Conservation (phyloP, 2,329 filamentous ascomycete genomes). For the Pseudocercospora fuligena region DNA sequence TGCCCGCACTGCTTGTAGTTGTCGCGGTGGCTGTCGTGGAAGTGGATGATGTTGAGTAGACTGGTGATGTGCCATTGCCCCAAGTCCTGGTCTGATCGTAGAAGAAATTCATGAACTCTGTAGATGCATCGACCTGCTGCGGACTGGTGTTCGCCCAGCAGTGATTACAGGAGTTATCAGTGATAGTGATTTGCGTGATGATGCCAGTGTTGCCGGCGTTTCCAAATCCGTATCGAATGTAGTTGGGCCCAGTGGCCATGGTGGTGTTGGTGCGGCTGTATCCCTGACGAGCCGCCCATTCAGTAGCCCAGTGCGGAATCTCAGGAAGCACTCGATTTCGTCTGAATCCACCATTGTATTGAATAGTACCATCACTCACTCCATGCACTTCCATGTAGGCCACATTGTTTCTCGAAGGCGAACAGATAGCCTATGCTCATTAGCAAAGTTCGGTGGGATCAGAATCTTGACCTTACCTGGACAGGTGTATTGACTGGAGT, state of each 20-base stretch:
- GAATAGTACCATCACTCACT: constrained; percentile 45
- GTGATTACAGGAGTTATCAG: constrained; percentile 38
- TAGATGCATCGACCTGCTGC: constrained; percentile 30
- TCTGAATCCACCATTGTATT: constrained; percentile 40
- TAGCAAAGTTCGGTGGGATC: neutral
- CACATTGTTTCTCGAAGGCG: constrained; percentile 32
- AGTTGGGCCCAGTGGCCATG: constrained; percentile 20
- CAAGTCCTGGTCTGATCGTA: constrained; percentile 30
- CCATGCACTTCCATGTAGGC: constrained; percentile 52
- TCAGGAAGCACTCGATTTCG: constrained; percentile 21
- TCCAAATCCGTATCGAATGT: neutral
- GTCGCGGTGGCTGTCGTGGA: neutral
- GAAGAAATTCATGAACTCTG: constrained; percentile 38
- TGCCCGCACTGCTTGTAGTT: neutral
- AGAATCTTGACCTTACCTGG: constrained; percentile 7
- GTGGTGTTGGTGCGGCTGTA: constrained; percentile 38
- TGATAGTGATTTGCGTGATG: constrained; percentile 44
- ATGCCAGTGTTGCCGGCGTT: constrained; percentile 34
- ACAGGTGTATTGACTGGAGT: constrained; percentile 33
- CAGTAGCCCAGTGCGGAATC: constrained; percentile 38
- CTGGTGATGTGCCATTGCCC: constrained; percentile 13
- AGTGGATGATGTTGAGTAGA: neutral
- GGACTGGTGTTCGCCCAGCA: constrained; percentile 33
- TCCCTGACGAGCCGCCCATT: constrained; percentile 43
- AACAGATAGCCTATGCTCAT: constrained; percentile 19